Conservation (phyloP, 2,329 filamentous ascomycete species). For the Beauveria sp. region DNA sequence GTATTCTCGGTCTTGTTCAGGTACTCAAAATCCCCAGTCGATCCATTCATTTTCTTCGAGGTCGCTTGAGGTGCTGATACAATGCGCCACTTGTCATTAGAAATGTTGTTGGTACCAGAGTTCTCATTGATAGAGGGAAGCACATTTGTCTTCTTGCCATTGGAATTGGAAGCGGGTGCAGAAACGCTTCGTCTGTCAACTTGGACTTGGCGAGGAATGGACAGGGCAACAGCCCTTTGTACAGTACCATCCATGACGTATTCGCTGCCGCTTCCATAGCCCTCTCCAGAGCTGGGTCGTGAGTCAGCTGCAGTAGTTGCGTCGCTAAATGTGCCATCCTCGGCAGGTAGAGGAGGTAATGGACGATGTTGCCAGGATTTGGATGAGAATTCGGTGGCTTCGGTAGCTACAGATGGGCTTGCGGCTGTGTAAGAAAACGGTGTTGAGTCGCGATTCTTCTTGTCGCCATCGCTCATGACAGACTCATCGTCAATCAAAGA, state of each 20-base stretch:
- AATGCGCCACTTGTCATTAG: slow-evolving; percentile 33
- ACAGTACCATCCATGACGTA: slow-evolving; percentile 19
- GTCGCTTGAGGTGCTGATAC: slow-evolving; percentile 38
- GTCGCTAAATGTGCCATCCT: slow-evolving; percentile 17
- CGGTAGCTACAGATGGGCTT: slow-evolving; percentile 20
- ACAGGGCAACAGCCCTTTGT: slow-evolving; percentile 23
- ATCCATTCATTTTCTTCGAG: slow-evolving; percentile 24
- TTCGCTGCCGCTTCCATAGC: slow-evolving; percentile 16
- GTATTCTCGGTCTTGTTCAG: slow-evolving; percentile 41
- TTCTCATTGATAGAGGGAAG: slow-evolving; percentile 45
- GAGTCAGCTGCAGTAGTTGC: slow-evolving; percentile 16
- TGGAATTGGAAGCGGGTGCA: slow-evolving; percentile 40
- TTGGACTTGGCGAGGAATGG: slow-evolving; percentile 26
- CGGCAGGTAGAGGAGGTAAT: slow-evolving; percentile 40
- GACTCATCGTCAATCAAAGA: slow-evolving; percentile 37
- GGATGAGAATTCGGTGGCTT: slow-evolving; percentile 22
- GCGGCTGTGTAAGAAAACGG: slow-evolving; percentile 37
- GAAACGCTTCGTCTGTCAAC: slow-evolving; percentile 41
- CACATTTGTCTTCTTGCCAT: slow-evolving; percentile 28
- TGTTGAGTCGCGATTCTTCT: slow-evolving; percentile 27
- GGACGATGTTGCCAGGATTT: slow-evolving; percentile 41
- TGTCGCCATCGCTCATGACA: slow-evolving; percentile 24
- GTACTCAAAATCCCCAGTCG: slow-evolving; percentile 33
- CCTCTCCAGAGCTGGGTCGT: slow-evolving; percentile 20
- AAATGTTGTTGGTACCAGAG: slow-evolving; percentile 15